Evolutionary conservation across 2,329 filamentous ascomycete species (phyloP), one percentile per base, ranked within the genome.

Genomic region (Colletotrichum lindemuthianum): DNA sequence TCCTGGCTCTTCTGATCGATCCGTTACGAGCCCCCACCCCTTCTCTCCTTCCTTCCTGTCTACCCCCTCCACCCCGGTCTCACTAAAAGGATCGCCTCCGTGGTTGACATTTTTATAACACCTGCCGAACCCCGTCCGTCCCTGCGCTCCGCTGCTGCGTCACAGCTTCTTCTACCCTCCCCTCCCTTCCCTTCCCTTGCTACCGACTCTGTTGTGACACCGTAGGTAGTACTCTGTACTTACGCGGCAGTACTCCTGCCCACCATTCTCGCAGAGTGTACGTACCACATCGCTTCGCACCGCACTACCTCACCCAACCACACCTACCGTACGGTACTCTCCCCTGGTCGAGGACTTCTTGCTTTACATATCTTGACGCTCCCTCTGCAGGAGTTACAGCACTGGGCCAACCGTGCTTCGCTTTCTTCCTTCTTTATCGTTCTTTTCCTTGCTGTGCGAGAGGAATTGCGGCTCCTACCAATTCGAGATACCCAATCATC

Each of bases 101-200:
- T 51, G 61, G 58, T 65, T 65, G 61, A 65, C 61, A 65, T 57
- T 65, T 65, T 63, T 65, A 65, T 61, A 65, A 65, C 41, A 65
- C 63, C 63, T 65, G 61, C 58, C 61, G 61, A 65, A 57, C 61
- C 58, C 61, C 61, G 58, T 61, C 61, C 40, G 61, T 65, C 61
- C 61, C 51, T 65, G 58, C 58, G 44, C 51, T 65, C 58, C 58
- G 61, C 51, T 59, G 49, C 60, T 61, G 61, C 58, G 61, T 65
- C 58, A 61, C 61, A 65, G 58, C 51, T 61, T 52, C 61, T 56
- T 65, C 43, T 24, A 24, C 24, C 49, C 49, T 60, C 36, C 51
- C 57, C 47, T 49, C 58, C 58, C 58, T 65, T 56, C 45, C 51
- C 51, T 47, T 44, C 41, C 44, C 36, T 36, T 32, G 36, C 45